Evolutionary conservation across 495 filamentous ascomycete species (phyloP), one percentile per base, ranked within the genome.

Genomic region (Aspergillus haitiensis): DNA sequence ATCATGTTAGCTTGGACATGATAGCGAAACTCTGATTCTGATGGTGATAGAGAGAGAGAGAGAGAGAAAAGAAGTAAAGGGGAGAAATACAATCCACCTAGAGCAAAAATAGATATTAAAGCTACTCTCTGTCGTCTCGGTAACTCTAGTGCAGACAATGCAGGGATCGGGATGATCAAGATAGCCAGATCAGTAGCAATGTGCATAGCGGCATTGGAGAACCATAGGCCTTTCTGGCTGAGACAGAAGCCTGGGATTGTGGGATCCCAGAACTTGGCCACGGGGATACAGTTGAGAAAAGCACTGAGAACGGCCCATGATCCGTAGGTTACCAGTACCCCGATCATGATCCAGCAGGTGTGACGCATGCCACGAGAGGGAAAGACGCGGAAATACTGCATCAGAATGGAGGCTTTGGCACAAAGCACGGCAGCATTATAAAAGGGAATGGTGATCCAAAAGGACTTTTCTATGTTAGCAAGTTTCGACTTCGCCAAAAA

Each of bases 151-250:
- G 67, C 59, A 52, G 68, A 68, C 37, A 84, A 61, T 3, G 76
- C 81, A 0, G 72, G 72, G 33, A 85, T 76, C 0, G 82, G 82
- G 36, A 84, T 81, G 12, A 79, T 60, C 16, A 85, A 59, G 34
- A 84, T 83, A 2, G 72, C 71, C 7, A 84, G 47, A 55, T 85
- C 82, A 31, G 79, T 81, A 6, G 78, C 47, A 34, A 82, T 79
- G 56, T 85, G 82, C 70, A 84, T 77, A 15, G 73, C 68, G 2
- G 77, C 73, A 55, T 82, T 81, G 15, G 75, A 75, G 62, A 82
- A 81, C 69, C 82, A 76, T 3, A 82, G 66, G 1, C 72, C 74
- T 45, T 75, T 70, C 50, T 67, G 68, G 45, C 69, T 70, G 48
- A 82, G 47, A 55, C 80, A 81, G 58, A 57, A 76, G 9, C 70